Percentiles rank a stretch among this genome's conserved stretches.
These are phyloP conservation scores for Chlorella sp. DNA, from an alignment of 139 green algal species.

Conservation along the genomic window DNA sequence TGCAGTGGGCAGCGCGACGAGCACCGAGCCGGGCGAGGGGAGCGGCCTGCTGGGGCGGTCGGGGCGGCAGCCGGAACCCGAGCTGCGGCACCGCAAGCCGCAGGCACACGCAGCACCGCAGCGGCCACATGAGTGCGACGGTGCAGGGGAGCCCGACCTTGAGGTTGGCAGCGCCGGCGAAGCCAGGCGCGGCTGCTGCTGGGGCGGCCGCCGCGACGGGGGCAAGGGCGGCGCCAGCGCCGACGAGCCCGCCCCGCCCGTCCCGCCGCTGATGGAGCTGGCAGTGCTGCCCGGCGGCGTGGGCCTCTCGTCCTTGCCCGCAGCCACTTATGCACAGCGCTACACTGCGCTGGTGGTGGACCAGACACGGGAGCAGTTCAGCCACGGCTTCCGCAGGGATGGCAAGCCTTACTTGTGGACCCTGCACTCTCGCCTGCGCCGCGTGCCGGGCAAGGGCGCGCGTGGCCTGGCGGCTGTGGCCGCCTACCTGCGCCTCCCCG, in stretches of 20 bases:
- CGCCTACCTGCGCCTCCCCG: background rate
- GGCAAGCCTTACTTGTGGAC: background rate
- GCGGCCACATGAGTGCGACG: too few species aligned
- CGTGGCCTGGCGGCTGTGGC: background rate
- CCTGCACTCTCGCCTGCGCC: background rate
- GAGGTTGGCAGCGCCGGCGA: background rate
- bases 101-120: background rate
- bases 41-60: background rate
- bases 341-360: slow-evolving; percentile 18
- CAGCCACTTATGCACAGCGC: background rate
- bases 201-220: too few species aligned
- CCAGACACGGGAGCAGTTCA: slow-evolving; percentile 9
- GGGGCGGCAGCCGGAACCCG: background rate
- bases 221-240: background rate
- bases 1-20: too few species aligned
- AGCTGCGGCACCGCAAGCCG: too few species aligned
- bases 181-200: too few species aligned
- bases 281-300: too few species aligned
- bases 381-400: too few species aligned
- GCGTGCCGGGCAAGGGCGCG: background rate
- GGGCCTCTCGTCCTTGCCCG: too few species aligned
- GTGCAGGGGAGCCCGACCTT: background rate
- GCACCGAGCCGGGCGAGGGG: background rate
- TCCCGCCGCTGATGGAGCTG: slow-evolving; percentile 12
- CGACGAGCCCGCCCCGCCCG: background rate